Evolutionary conservation across 257 asterid genomes (phyloP), one percentile per base, ranked within the genome.

Genomic region (Misopates orontium): DNA sequence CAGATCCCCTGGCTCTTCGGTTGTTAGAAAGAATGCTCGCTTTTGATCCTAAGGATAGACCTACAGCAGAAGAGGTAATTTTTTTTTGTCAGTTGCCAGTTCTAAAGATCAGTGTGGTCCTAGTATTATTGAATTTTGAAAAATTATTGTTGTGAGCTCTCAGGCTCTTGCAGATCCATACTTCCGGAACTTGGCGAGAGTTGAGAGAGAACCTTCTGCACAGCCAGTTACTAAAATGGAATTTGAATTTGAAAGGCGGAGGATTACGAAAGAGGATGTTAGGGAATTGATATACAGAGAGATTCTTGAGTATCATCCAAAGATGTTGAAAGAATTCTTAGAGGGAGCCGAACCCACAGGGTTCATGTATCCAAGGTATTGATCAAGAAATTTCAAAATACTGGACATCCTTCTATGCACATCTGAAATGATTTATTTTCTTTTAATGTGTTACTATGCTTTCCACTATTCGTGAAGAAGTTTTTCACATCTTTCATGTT

Each of bases 141-240:
- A 67, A 71, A 19, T 39, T 53, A 48, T 75, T 73, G 54, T 76
- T 71, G 68, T 22, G 80, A 53, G 73, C 77, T 77, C 25, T 70
- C 84, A 92, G 98, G 96, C 98, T 67, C 97, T 93, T 80, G 97
- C 98, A 74, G 97, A 89, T 86, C 97, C 97, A 23, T 93, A 94
- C 78, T 94, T 94, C 79, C 80, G 93, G 75, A 94, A 94, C 86
- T 83, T 94, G 81, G 95, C 97, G 66, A 82, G 86, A 76, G 99
- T 90, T 52, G 97, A 94, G 82, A 86, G 99, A 76, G 99, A 94
- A 57, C 99, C 99, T 70, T 83, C 93, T 18, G 88, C 99, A 47
- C 99, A 90, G 56, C 95, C 97, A 0, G 95, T 94, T 42, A 86
- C 96, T 22, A 94, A 94, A 80, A 86, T 94, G 97, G 99, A 94